phyloP scores from a whole-genome alignment of 495 filamentous ascomycete genomes.

The Chlorociboria aeruginascens region DNA sequence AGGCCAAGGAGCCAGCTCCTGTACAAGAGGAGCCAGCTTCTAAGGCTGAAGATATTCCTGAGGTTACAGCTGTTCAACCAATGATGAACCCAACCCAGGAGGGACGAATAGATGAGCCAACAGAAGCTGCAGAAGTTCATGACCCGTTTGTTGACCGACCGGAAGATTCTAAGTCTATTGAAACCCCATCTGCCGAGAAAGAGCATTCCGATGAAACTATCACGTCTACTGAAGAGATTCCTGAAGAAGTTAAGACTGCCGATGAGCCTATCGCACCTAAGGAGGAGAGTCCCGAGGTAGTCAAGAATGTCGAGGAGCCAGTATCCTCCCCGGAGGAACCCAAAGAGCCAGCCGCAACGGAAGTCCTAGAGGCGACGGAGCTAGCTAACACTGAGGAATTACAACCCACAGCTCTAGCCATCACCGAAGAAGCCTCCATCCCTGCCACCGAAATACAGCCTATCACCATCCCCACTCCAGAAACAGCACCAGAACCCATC shows the following conservation, averaged over 20 bases:
- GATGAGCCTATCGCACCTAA: not conserved
- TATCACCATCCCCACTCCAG: no score
- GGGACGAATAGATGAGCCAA: not conserved
- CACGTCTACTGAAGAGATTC: no score
- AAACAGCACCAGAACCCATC: no score
- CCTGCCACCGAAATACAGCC: not conserved
- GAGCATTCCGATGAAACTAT: no score
- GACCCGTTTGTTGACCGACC: not conserved
- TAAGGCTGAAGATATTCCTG: not conserved
- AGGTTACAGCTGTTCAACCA: not conserved
- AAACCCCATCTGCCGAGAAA: not conserved
- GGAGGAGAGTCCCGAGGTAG: not conserved
- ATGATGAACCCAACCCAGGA: not conserved
- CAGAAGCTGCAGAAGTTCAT: not conserved
- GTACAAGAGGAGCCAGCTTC: conserved; percentile 9
- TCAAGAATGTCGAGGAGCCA: conserved; percentile 1
- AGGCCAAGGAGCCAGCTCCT: not conserved
- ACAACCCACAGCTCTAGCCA: not conserved
- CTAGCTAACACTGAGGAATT: not conserved
- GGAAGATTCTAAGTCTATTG: not conserved
- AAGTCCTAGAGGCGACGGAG: conserved; percentile 16
- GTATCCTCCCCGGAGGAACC: conserved; percentile 5
- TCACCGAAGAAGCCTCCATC: not conserved
- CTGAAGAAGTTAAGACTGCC: conserved; percentile 1
- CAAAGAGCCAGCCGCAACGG: conserved; percentile 14